Evolutionary conservation across 345 rosid species (phyloP).

Genomic region (Eucalyptus sp.): DNA sequence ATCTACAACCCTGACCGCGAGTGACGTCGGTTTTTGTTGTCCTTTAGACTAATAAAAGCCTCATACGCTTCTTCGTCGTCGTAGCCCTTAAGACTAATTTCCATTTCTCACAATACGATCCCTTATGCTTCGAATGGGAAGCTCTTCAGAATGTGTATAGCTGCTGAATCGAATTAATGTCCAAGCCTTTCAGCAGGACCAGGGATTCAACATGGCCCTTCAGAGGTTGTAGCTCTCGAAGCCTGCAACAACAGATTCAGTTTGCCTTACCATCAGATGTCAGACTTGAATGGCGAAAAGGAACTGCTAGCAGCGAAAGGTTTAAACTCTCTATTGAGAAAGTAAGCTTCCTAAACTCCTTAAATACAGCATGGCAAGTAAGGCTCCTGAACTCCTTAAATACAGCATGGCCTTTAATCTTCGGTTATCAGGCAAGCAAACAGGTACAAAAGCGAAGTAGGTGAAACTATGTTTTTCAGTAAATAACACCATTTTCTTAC

Average conservation of each 20-base stretch:
- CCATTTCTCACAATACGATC: background rate
- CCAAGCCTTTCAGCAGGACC: constrained; percentile 75
- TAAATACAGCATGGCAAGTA: background rate
- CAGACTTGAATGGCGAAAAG: background rate
- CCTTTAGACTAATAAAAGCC: background rate
- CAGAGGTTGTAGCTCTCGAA: constrained; percentile 54
- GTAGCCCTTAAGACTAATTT: background rate
- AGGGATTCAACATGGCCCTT: constrained; percentile 82
- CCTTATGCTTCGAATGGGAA: constrained; percentile 1
- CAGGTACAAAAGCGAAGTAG: background rate
- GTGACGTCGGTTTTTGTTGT: background rate
- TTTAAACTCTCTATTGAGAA: background rate
- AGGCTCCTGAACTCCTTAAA: too few species aligned
- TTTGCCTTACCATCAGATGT: background rate
- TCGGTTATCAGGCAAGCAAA: background rate
- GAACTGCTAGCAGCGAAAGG: background rate
- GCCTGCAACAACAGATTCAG: constrained; percentile 16
- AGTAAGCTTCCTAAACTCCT: background rate
- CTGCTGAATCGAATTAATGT: constrained; percentile 69
- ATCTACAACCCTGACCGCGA: background rate
- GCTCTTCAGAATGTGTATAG: constrained; percentile 35
- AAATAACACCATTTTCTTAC: background rate
- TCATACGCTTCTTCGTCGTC: background rate
- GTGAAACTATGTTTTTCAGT: background rate
- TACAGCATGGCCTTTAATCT: background rate